Evolutionary conservation across 371 early-diverging fungal species (phyloP).

Genomic region (Mortierella sp.): DNA sequence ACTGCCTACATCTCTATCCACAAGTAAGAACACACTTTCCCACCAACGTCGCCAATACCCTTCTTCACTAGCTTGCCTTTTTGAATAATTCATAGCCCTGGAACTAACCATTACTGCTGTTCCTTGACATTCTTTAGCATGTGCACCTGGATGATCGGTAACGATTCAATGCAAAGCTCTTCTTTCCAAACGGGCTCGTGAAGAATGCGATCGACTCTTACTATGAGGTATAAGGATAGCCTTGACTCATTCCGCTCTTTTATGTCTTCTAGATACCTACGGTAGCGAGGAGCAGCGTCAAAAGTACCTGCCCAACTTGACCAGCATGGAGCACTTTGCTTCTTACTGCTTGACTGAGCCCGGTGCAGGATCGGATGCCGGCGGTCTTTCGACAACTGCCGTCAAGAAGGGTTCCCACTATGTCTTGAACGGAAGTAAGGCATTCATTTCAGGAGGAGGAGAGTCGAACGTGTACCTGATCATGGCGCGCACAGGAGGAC

Average conservation of each 20-base stretch:
- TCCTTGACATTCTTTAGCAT: slow-evolving; percentile 51
- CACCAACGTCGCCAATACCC: not conserved
- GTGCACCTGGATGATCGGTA: slow-evolving; percentile 76
- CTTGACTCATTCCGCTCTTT: not conserved
- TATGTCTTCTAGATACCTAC: slow-evolving; percentile 52
- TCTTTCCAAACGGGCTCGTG: not conserved
- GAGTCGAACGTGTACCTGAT: slow-evolving; percentile 71
- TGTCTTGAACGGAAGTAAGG: slow-evolving; percentile 86
- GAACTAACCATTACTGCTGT: not conserved
- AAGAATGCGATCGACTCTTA: too few species aligned
- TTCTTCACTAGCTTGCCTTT: not conserved
- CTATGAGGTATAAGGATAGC: not conserved
- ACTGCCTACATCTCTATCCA: slow-evolving; percentile 75
- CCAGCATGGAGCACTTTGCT: slow-evolving; percentile 64
- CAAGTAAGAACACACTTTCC: slow-evolving; percentile 54
- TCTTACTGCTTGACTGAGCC: slow-evolving; percentile 85
- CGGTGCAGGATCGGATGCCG: slow-evolving; percentile 85
- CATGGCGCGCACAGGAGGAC: slow-evolving; percentile 77
- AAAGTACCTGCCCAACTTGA: slow-evolving; percentile 64
- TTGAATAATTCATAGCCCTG: not conserved
- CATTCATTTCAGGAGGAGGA: slow-evolving; percentile 77
- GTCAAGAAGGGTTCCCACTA: slow-evolving; percentile 77
- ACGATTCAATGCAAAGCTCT: not conserved
- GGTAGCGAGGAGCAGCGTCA: slow-evolving; percentile 63
- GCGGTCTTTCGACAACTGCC: slow-evolving; percentile 74